Evolutionary conservation across 306 rosid genomes (phyloP).

Genomic region (Fragaria ananassa): DNA sequence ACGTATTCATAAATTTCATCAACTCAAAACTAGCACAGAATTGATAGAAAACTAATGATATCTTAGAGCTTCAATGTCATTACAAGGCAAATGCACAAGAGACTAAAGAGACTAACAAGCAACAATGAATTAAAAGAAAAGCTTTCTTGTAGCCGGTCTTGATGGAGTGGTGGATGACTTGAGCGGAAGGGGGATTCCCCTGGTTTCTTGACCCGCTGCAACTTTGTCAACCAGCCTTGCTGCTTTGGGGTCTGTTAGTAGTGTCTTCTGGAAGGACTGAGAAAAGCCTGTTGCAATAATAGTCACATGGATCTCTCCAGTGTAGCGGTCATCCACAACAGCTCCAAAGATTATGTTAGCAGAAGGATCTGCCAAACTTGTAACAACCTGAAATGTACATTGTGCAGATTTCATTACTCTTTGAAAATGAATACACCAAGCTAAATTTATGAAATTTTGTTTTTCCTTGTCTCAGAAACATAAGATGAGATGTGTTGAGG

Average conservation of each 20-base stretch:
- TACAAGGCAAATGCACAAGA: constrained; percentile 26
- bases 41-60: constrained; percentile 7
- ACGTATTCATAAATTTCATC: not conserved
- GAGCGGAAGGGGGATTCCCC: constrained; percentile 48
- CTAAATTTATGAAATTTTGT: not conserved
- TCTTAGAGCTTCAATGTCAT: constrained; percentile 44
- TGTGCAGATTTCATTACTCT: constrained; percentile 5
- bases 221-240: constrained; percentile 61
- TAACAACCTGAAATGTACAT: constrained; percentile 62
- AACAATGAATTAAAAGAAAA: constrained; percentile 50
- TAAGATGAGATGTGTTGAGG: not conserved
- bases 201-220: constrained; percentile 60
- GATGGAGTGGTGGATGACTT: constrained; percentile 50
- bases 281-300: constrained; percentile 94
- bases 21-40: not conserved
- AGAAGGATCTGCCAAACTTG: constrained; percentile 95
- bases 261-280: constrained; percentile 81
- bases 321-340: constrained; percentile 91
- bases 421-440: not conserved
- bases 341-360: constrained; percentile 96
- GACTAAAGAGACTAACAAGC: not conserved
- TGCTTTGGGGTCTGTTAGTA: constrained; percentile 85
- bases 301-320: constrained; percentile 89
- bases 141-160: constrained; percentile 54
- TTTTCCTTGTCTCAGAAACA: not conserved